Evolutionary conservation across 352 stramenopile species (phyloP).

Genomic region (Globisporangium solare): DNA sequence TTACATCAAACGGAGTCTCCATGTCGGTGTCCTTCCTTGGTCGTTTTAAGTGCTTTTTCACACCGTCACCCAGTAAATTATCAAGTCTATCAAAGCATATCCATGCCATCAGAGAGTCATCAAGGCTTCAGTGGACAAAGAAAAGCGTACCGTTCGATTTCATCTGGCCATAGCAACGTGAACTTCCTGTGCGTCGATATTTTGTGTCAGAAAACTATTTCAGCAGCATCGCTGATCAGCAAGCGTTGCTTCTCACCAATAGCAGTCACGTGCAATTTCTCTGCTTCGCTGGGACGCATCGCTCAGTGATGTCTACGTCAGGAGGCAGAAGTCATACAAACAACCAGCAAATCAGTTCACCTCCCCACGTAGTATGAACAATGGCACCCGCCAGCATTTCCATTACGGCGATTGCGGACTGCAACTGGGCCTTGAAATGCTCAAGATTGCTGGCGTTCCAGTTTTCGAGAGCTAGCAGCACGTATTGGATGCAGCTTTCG

Average conservation of each 20-base stretch:
- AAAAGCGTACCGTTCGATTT: slow-evolving; percentile 29
- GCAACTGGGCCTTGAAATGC: slow-evolving; percentile 34
- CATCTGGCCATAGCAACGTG: slow-evolving; percentile 35
- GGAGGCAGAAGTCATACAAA: neutral
- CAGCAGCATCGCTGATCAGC: neutral
- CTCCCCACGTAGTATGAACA: neutral
- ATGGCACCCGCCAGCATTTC: neutral
- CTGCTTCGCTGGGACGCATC: slow-evolving; percentile 54
- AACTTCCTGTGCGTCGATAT: slow-evolving; percentile 30
- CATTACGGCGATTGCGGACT: slow-evolving; percentile 33
- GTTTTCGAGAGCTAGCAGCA: slow-evolving; percentile 30
- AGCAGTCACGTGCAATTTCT: slow-evolving; percentile 51
- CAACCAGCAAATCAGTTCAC: neutral
- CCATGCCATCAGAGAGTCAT: neutral
- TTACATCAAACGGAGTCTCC: slow-evolving; percentile 30
- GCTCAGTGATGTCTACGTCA: slow-evolving; percentile 29
- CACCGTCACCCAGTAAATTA: slow-evolving; percentile 30
- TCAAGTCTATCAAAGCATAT: slow-evolving; percentile 27
- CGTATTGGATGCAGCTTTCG: slow-evolving; percentile 59
- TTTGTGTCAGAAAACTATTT: neutral
- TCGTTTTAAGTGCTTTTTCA: slow-evolving; percentile 69
- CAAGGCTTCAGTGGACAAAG: neutral
- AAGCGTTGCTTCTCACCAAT: slow-evolving; percentile 29
- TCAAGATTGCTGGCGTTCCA: slow-evolving; percentile 40
- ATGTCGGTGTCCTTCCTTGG: slow-evolving; percentile 27